Conservation (phyloP, 805 yeast genomes). For the Myxozyma melibiosi region DNA sequence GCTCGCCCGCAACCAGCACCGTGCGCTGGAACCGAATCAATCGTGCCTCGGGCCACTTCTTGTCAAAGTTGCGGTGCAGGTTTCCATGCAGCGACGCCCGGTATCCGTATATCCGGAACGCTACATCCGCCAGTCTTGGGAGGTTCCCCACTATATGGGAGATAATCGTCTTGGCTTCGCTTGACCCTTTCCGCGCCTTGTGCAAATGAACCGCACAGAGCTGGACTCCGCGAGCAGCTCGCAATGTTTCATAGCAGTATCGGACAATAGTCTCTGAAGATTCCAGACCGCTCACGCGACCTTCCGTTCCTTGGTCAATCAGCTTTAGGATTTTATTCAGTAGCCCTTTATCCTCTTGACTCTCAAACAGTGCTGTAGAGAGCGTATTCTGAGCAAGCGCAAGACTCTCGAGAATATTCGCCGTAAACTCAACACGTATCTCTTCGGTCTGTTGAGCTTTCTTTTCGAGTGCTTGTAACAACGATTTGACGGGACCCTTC, state of each 20-base stretch:
- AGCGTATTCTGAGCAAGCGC: constrained; percentile 76
- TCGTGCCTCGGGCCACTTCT: constrained; percentile 51
- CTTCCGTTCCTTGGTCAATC: constrained; percentile 17
- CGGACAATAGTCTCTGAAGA: constrained; percentile 19
- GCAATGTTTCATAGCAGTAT: constrained; percentile 56
- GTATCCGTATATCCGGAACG: constrained; percentile 52
- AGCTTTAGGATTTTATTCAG: constrained; percentile 13
- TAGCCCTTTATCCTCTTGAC: constrained; percentile 23
- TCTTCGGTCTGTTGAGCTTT: constrained; percentile 25
- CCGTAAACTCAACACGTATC: constrained; percentile 40
- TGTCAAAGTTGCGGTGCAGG: constrained; percentile 51
- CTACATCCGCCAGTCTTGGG: constrained; percentile 38
- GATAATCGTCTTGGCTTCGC: constrained; percentile 26
- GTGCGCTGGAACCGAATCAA: constrained; percentile 58
- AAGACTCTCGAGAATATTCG: constrained; percentile 70
- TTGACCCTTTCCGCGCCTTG: constrained; percentile 50
- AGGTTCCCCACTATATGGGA: constrained; percentile 37
- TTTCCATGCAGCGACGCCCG: constrained; percentile 51
- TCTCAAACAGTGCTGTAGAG: constrained; percentile 60
- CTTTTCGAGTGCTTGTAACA: constrained; percentile 39
- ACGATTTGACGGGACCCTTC: constrained; percentile 22
- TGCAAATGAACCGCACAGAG: constrained; percentile 72
- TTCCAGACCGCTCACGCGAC: constrained; percentile 22
- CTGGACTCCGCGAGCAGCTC: constrained; percentile 71
- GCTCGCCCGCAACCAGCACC: constrained; percentile 44